Evolutionary conservation across 306 rosid genomes (phyloP), one percentile per base, ranked within the genome.

Genomic region (Cicer arietinum): DNA sequence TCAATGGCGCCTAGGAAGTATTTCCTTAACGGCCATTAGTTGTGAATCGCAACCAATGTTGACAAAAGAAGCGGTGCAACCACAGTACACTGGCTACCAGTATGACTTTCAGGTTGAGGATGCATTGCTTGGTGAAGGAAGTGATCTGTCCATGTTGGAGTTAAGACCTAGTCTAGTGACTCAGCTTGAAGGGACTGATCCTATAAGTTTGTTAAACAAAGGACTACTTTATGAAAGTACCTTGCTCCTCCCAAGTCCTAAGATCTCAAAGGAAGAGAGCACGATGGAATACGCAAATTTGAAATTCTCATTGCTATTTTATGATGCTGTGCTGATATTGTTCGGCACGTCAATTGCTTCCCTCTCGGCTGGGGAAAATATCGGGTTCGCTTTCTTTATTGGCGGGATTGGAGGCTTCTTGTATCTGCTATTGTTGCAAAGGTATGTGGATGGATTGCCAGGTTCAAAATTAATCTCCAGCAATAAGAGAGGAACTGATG

Each of bases 341-440:
- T 41, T 82, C 13, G 99, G 97, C 7, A 67, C 97, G 76, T 79
- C 84, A 35, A 54, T 81, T 54, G 82, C 90, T 68, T 88, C 81
- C 46, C 59, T 94, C 56, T 82, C 75, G 6, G 84, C 69, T 9
- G 95, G 89, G 76, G 92, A 85, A 78, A 76, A 81, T 59, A 81
- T 83, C 5, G 87, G 87, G 4, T 79, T 75, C 56, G 91, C 95
- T 39, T 94, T 94, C 87, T 85, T 92, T 40, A 71, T 70, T 8
- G 99, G 96, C 80, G 99, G 99, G 47, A 48, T 90, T 68, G 86
- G 83, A 6, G 96, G 98, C 52, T 89, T 94, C 82, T 79, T 94
- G 82, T 94, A 94, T 85, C 91, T 92, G 52, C 78, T 92, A 52
- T 88, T 92, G 52, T 79, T 94, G 80, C 97, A 89, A 84, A 89